phyloP scores from a whole-genome alignment of 179 eudicot genomes.

The Actinidia arguta region DNA sequence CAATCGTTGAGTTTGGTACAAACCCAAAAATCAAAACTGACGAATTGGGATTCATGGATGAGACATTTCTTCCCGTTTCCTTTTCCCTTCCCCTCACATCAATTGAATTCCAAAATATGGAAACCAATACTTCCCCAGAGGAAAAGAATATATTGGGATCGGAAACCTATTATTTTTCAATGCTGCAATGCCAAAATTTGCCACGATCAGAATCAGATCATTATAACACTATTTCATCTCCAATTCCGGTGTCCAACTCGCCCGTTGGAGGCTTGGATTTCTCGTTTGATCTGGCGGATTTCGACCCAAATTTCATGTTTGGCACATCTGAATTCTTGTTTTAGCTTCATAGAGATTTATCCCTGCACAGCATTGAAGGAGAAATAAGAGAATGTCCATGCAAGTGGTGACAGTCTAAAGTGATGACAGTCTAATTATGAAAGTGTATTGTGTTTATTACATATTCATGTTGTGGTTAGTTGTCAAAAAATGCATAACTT shows the following conservation, averaged over 20 bases:
- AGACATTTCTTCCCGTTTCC: constrained; percentile 35
- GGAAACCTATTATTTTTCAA: constrained; percentile 59
- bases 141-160: constrained; percentile 46
- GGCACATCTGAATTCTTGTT: constrained; percentile 46
- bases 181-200: constrained; percentile 40
- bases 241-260: constrained; percentile 73
- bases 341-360: constrained; percentile 13
- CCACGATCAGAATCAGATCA: constrained; percentile 52
- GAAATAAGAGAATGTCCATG: too few relatives aligned
- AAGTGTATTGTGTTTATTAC: too few relatives aligned
- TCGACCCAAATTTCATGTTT: constrained; percentile 56
- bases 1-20: constrained; percentile 47
- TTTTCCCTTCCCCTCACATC: constrained; percentile 43
- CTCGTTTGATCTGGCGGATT: constrained; percentile 42
- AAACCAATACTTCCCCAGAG: constrained; percentile 32
- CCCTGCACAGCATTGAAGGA: too few relatives aligned
- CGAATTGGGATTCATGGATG: constrained; percentile 41
- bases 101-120: constrained; percentile 30
- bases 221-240: constrained; percentile 59
- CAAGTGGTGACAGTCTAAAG: too few relatives aligned
- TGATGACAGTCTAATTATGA: too few relatives aligned
- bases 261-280: constrained; percentile 65
- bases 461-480: too few relatives aligned
- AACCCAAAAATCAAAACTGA: constrained; percentile 50
- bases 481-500: too few relatives aligned